Percentiles rank a stretch among this genome's conserved stretches.
These are phyloP conservation scores for Phytophthora boehmeriae DNA, from an alignment of 352 stramenopile species.

Conservation along the genomic window DNA sequence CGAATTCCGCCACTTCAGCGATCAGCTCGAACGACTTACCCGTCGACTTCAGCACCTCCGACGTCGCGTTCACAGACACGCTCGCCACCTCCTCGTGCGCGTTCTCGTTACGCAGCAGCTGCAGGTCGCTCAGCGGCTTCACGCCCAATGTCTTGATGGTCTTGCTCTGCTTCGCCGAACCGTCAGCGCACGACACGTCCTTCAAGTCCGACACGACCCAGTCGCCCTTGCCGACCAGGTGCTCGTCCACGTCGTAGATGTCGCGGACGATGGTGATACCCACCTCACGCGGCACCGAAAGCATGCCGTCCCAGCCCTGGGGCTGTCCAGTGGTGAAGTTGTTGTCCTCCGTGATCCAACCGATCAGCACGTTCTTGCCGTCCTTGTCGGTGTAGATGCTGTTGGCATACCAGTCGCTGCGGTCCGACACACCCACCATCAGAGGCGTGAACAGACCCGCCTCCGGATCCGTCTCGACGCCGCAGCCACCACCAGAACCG, in stretches of 20 bases:
- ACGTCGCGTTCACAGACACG: conserved; percentile 33
- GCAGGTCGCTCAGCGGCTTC: conserved; percentile 50
- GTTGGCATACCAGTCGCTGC: conserved; percentile 75
- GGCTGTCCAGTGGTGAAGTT: conserved; percentile 48
- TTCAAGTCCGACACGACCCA: conserved; percentile 58
- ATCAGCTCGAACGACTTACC: conserved; percentile 61
- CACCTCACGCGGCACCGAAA: conserved; percentile 61
- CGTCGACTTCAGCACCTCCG: conserved; percentile 46
- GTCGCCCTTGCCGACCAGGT: conserved; percentile 54
- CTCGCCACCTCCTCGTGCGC: conserved; percentile 33
- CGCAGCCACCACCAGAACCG: conserved; percentile 17
- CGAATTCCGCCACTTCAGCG: conserved; percentile 48
- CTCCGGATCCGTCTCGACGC: conserved; percentile 25
- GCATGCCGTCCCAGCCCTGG: conserved; percentile 72
- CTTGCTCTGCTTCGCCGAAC: conserved; percentile 42
- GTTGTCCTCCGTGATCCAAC: conserved; percentile 71
- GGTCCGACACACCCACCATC: conserved; percentile 69
- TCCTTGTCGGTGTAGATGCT: conserved; percentile 67
- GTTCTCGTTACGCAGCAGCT: conserved; percentile 53
- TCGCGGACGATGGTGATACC: conserved; percentile 54
- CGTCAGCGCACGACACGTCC: conserved; percentile 33
- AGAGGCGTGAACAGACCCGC: conserved; percentile 49
- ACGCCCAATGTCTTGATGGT: conserved; percentile 70
- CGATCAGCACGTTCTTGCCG: conserved; percentile 62
- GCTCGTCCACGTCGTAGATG: conserved; percentile 54